phyloP scores from a whole-genome alignment of 345 rosid genomes.

The Dovyalis caffra region DNA sequence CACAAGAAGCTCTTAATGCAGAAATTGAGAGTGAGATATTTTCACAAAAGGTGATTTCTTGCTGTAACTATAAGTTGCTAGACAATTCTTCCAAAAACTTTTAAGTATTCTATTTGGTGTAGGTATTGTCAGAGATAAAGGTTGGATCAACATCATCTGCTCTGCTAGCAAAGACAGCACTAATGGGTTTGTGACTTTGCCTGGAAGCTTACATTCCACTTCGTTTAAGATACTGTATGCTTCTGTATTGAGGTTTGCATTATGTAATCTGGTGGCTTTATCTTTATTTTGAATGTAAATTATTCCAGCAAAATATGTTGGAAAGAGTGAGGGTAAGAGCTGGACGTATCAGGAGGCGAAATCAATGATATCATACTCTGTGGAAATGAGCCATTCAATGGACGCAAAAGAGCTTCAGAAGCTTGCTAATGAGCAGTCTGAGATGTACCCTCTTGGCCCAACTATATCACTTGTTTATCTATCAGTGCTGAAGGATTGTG shows the following conservation, averaged over 20 bases:
- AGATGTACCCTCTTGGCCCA: conserved; percentile 93
- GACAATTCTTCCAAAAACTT: conserved; percentile 4
- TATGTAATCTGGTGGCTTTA: conserved; percentile 18
- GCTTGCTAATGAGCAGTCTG: conserved; percentile 76
- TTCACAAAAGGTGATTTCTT: conserved; percentile 54
- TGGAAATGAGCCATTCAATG: conserved; percentile 79
- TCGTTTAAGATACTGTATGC: not conserved
- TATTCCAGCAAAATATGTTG: conserved; percentile 76
- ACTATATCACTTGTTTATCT: conserved; percentile 78
- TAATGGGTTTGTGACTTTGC: conserved; percentile 63
- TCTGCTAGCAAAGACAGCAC: conserved; percentile 69
- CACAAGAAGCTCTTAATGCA: conserved; percentile 50
- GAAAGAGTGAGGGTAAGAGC: conserved; percentile 83
- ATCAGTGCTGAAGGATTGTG: conserved; percentile 83
- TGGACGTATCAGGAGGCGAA: conserved; percentile 75
- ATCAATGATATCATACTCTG: conserved; percentile 64
- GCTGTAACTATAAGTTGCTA: conserved; percentile 10
- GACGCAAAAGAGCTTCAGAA: conserved; percentile 52
- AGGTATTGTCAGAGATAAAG: conserved; percentile 78
- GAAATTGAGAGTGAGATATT: conserved; percentile 44
- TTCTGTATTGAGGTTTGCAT: conserved; percentile 3
- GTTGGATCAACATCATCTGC: conserved; percentile 81
- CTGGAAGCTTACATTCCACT: conserved; percentile 7
- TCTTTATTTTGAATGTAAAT: conserved; percentile 24
- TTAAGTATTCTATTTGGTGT: conserved; percentile 18